Conservation (phyloP, 2,329 filamentous ascomycete species). For the Nothophaeocryptopus gaeumannii region DNA sequence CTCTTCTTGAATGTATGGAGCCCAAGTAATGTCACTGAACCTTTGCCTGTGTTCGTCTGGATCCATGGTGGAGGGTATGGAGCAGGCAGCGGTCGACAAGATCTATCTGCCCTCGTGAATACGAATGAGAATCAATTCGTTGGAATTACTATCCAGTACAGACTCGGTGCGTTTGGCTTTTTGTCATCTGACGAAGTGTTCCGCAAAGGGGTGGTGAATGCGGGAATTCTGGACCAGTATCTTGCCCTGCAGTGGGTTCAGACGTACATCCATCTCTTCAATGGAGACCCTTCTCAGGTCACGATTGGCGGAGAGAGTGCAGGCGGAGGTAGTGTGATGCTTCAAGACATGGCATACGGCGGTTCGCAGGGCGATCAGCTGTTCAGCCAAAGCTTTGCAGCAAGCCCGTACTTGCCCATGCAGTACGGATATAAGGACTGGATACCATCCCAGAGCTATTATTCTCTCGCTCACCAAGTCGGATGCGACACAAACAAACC, state of each 20-base stretch:
- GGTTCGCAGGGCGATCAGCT: conserved; percentile 27
- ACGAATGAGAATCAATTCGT: conserved; percentile 51
- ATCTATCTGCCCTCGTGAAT: conserved; percentile 44
- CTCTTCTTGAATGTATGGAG: conserved; percentile 34
- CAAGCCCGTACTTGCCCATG: conserved; percentile 52
- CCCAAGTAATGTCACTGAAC: conserved; percentile 33
- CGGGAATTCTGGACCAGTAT: conserved; percentile 48
- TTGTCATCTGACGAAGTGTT: conserved; percentile 40
- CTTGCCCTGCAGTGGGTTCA: conserved; percentile 53
- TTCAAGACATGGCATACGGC: conserved; percentile 33
- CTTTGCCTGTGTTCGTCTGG: conserved; percentile 41
- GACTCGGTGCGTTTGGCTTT: conserved; percentile 48
- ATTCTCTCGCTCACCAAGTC: conserved; percentile 42
- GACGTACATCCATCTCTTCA: conserved; percentile 47
- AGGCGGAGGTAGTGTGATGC: conserved; percentile 41
- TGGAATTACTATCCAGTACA: conserved; percentile 50
- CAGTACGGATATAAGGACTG: conserved; percentile 52
- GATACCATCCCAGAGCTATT: conserved; percentile 46
- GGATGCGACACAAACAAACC: conserved; percentile 38
- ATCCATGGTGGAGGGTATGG: conserved; percentile 43
- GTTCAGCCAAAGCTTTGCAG: conserved; percentile 37
- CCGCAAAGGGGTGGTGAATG: conserved; percentile 39
- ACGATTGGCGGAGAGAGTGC: conserved; percentile 43
- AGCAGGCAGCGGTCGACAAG: conserved; percentile 38
- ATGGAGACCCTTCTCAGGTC: conserved; percentile 47